These are phyloP conservation scores for Pluteus cervinus DNA, from an alignment of 768 basidiomycete species.

Conservation along the genomic window DNA sequence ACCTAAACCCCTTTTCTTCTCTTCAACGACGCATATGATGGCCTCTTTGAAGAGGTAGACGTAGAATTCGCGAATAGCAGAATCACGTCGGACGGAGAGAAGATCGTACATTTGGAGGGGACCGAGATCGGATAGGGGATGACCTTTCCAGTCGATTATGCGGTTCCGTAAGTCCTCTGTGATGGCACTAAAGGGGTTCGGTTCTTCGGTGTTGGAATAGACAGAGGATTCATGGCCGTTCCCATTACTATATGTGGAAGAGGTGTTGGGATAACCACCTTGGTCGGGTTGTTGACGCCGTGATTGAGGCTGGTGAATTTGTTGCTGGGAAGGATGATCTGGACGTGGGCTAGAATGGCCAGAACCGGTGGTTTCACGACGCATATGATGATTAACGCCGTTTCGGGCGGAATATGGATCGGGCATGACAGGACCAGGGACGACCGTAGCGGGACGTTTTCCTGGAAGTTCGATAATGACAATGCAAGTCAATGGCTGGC, in stretches of 20 bases:
- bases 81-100: conserved; percentile 81
- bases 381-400: conserved; percentile 15
- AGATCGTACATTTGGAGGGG: conserved; percentile 89
- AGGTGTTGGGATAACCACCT: conserved; percentile 8
- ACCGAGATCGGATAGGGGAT: conserved; percentile 85
- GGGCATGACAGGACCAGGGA: conserved; percentile 48
- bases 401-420: conserved; percentile 38
- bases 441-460: conserved; percentile 46
- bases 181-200: conserved; percentile 76
- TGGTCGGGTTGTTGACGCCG: conserved; percentile 6
- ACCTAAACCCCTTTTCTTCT: conserved; percentile 80
- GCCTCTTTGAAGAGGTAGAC: conserved; percentile 98
- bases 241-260: conserved; percentile 10
- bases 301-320: conserved; percentile 15
- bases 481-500: conserved; percentile 89
- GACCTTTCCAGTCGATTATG: conserved; percentile 95
- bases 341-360: conserved; percentile 38
- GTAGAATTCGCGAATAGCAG: conserved; percentile 88
- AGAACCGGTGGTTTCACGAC: conserved; percentile 22
- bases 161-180: conserved; percentile 86
- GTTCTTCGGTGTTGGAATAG: conserved; percentile 39
- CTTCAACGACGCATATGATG: conserved; percentile 96
- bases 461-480: conserved; percentile 90
- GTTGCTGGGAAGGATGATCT: conserved; percentile 24
- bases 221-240: conserved; percentile 20